Conservation (phyloP, 495 filamentous ascomycete genomes). For the Tricharina praecox region DNA sequence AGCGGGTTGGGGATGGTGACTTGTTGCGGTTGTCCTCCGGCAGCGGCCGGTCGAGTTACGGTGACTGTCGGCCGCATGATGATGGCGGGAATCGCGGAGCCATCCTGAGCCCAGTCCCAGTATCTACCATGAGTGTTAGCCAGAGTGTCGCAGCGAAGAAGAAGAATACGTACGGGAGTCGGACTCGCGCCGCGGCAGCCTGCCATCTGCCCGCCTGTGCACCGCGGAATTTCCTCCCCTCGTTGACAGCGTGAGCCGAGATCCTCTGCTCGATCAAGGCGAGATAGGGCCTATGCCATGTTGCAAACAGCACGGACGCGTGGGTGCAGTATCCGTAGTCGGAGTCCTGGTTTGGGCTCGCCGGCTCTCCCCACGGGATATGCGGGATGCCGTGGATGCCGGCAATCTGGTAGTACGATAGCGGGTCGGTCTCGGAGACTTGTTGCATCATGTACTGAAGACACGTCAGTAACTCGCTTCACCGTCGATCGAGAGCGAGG, state of each 20-base stretch:
- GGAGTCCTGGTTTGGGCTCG: slow-evolving; percentile 4
- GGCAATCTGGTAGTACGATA: slow-evolving; percentile 28
- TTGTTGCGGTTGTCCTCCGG: slow-evolving; percentile 3
- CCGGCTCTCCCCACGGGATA: slow-evolving; percentile 26
- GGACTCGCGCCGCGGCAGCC: background rate
- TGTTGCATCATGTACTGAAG: slow-evolving; percentile 18
- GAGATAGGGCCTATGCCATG: slow-evolving; percentile 60
- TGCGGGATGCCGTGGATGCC: slow-evolving; percentile 29
- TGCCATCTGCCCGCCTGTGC: slow-evolving; percentile 11
- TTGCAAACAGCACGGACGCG: slow-evolving; percentile 45
- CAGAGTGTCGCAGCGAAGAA: too few species aligned
- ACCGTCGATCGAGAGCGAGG: background rate
- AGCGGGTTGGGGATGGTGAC: slow-evolving; percentile 44
- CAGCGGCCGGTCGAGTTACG: background rate
- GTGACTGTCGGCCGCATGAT: slow-evolving; percentile 5
- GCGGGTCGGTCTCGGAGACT: slow-evolving; percentile 10
- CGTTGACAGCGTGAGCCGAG: slow-evolving; percentile 6
- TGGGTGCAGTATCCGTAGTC: slow-evolving; percentile 47
- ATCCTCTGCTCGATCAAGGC: slow-evolving; percentile 36
- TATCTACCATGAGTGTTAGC: slow-evolving; percentile 8
- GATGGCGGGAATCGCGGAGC: slow-evolving; percentile 10
- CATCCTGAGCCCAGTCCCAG: slow-evolving; percentile 21
- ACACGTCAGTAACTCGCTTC: background rate
- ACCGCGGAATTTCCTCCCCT: slow-evolving; percentile 15
- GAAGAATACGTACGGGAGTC: slow-evolving; percentile 18